Evolutionary conservation across 1,139 yeast genomes (phyloP), one percentile per base, ranked within the genome.

Genomic region (Pichia sp.): DNA sequence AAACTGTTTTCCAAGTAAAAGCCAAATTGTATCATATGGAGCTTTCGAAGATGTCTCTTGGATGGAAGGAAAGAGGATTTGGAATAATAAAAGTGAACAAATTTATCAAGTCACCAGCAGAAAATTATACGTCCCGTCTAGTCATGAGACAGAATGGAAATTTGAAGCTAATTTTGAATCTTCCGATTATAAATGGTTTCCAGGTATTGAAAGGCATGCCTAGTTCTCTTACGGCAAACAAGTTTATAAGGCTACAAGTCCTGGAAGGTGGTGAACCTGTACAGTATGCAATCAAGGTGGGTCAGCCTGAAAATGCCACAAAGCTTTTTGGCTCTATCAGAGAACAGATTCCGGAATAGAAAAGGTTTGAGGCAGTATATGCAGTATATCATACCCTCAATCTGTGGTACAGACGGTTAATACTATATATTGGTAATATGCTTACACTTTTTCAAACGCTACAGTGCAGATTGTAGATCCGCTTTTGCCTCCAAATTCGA

Each of bases 31-130:
- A 90, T 67, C 89, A 85, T 52, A 73, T 90, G 61, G 84, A 87
- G 61, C 73, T 92, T 44, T 72, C 84, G 1, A 77, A 81, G 45
- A 77, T 87, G 1, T 70, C 78, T 11, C 81, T 78, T 31, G 97
- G 97, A 1, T 95, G 99, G 99, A 93, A 88, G 68, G 99, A 95
- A 70, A 81, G 96, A 64, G 99, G 99, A 16, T 78, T 87, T 44
- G 99, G 99, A 1, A 80, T 84, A 4, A 72, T 95, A 16, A 96
- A 89, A 69, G 79, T 95, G 43, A 93, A 93, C 69, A 79, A 80
- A 58, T 71, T 76, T n/a, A 64, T 68, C 26, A 64, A 64, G 4
- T 72, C 73, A 49, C 66, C 71, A 5, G 60, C 63, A 1, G 58
- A 58, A 58, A 49, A 70, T n/a, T 67, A 72, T 51, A 69, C 68